Percentiles rank a stretch among this genome's conserved stretches.
phyloP scores from a whole-genome alignment of 306 rosid species.

The Cyclanthera cordifolia region DNA sequence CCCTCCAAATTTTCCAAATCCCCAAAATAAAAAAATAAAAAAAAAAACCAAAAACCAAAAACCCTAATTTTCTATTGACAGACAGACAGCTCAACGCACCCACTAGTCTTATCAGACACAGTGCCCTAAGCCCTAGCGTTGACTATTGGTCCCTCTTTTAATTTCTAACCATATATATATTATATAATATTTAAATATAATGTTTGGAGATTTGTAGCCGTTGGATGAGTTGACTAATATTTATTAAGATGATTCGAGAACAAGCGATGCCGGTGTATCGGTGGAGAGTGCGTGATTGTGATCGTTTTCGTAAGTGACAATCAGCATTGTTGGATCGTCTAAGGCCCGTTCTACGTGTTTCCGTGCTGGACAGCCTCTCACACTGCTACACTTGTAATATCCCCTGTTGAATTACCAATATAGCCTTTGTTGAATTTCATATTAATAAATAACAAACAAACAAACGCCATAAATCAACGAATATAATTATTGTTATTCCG shows the following conservation, averaged over 20 bases:
- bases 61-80: conserved; percentile 15
- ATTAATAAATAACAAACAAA: no score
- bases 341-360: conserved; percentile 82
- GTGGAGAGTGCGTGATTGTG: conserved; percentile 49
- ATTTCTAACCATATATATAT: neutral
- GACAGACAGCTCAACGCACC: conserved; percentile 16
- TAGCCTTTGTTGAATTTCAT: no score
- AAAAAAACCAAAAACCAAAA: conserved; percentile 8
- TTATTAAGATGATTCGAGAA: conserved; percentile 50
- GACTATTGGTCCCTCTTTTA: conserved; percentile 12
- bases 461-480: no score
- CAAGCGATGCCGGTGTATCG: conserved; percentile 26
- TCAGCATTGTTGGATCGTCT: conserved; percentile 66
- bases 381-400: conserved; percentile 71
- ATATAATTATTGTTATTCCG: neutral
- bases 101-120: conserved; percentile 23
- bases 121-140: conserved; percentile 19
- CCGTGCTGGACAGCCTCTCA: conserved; percentile 73
- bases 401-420: conserved; percentile 31
- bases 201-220: neutral
- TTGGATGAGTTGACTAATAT: conserved; percentile 23
- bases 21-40: conserved; percentile 5
- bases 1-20: conserved; percentile 7
- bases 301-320: conserved; percentile 72
- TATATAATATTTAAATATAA: neutral